A percentile compares a stretch with the other conserved stretches of the same genome.
Conservation (phyloP, 306 rosid species). For the Medicago arabica region DNA sequence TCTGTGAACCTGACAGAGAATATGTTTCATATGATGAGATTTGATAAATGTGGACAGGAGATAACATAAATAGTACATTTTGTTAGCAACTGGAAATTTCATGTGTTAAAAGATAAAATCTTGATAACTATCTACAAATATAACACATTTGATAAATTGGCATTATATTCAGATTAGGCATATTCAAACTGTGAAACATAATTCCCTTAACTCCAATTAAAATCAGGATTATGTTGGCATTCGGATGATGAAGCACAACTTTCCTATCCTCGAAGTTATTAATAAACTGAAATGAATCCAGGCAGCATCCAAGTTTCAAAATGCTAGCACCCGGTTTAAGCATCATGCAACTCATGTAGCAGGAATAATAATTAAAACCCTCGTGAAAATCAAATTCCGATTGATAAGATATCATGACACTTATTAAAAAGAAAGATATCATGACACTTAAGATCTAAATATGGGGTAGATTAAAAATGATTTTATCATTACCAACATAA, state of each 20-base stretch:
- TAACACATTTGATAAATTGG: neutral
- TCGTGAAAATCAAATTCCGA: conserved; percentile 14
- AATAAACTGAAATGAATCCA: conserved; percentile 28
- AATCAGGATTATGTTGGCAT: neutral
- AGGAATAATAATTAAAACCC: neutral
- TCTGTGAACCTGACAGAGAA: conserved; percentile 56
- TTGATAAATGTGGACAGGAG: neutral
- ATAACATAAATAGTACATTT: conserved; percentile 5
- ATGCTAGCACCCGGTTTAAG: neutral
- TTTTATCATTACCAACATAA: conserved; percentile 4
- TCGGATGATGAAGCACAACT: conserved; percentile 4
- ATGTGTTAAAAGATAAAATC: neutral
- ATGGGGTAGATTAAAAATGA: neutral
- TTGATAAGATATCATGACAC: neutral
- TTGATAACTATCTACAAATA: conserved; percentile 8
- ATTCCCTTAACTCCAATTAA: conserved; percentile 5
- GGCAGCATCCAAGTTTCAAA: conserved; percentile 9
- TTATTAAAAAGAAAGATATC: too few species aligned
- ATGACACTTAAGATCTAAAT: neutral
- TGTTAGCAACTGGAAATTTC: conserved; percentile 24
- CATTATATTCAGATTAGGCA: too few species aligned
- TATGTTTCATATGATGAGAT: conserved; percentile 16
- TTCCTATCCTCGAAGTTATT: neutral
- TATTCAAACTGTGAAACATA: conserved; percentile 5
- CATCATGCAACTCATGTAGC: neutral